These are phyloP conservation scores for Monosporascus sp. DNA, from an alignment of 2,329 filamentous ascomycete genomes.

Conservation along the genomic window DNA sequence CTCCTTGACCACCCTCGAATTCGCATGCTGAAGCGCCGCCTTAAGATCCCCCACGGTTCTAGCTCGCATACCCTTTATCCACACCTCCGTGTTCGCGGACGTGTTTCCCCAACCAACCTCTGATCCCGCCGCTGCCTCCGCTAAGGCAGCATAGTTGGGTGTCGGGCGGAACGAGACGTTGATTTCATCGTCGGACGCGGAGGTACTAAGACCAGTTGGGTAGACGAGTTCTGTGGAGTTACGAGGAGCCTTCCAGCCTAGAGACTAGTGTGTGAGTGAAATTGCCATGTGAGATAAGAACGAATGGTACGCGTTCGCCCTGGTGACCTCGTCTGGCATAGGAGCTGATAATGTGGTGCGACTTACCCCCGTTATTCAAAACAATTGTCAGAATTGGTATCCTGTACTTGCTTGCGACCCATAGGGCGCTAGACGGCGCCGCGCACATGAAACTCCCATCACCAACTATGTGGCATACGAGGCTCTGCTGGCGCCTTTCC, in stretches of 20 bases:
- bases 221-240: slow-evolving; percentile 21
- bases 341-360: not conserved
- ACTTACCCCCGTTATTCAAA: slow-evolving; percentile 45
- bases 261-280: not conserved
- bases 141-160: slow-evolving; percentile 20
- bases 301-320: not conserved
- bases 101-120: slow-evolving; percentile 10
- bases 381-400: slow-evolving; percentile 45
- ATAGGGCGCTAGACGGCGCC: slow-evolving; percentile 43
- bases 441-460: slow-evolving; percentile 46
- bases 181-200: slow-evolving; percentile 19
- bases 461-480: slow-evolving; percentile 45
- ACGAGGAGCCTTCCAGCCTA: slow-evolving; percentile 22
- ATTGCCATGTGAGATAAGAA: not conserved
- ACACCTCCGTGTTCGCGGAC: slow-evolving; percentile 1
- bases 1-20: slow-evolving; percentile 8
- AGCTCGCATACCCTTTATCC: slow-evolving; percentile 17
- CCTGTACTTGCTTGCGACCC: slow-evolving; percentile 42
- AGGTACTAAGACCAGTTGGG: slow-evolving; percentile 13
- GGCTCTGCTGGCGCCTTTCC: slow-evolving; percentile 32
- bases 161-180: slow-evolving; percentile 21
- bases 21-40: slow-evolving; percentile 9
- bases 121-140: slow-evolving; percentile 19
- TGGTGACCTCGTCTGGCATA: not conserved
- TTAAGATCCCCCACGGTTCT: slow-evolving; percentile 12